A percentile compares a stretch with the other conserved stretches of the same genome.
These are phyloP conservation scores for Nakaseomyces bracarensis DNA, from an alignment of 1,139 yeast genomes.

Conservation along the genomic window DNA sequence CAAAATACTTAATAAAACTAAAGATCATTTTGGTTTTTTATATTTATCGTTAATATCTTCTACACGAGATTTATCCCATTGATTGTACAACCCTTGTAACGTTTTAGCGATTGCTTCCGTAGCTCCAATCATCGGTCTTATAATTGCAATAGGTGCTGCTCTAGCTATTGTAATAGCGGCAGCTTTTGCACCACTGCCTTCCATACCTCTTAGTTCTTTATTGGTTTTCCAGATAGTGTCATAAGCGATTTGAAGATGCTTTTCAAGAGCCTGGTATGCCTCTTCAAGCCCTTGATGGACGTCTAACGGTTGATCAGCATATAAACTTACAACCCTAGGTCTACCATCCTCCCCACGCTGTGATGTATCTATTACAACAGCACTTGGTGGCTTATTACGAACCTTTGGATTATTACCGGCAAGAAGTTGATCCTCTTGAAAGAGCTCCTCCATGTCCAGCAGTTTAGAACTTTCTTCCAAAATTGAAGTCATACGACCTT, in stretches of 20 bases:
- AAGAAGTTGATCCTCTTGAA: constrained; percentile 27
- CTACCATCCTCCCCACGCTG: constrained; percentile 35
- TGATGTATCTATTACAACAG: constrained; percentile 25
- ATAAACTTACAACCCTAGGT: constrained; percentile 56
- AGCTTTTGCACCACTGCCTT: constrained; percentile 46
- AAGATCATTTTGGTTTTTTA: constrained; percentile 29
- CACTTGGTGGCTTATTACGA: constrained; percentile 23
- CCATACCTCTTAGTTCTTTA: constrained; percentile 51
- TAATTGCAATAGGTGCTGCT: constrained; percentile 71
- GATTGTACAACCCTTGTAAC: constrained; percentile 75
- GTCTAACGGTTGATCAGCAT: constrained; percentile 75
- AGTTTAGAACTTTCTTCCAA: constrained; percentile 7
- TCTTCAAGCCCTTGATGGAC: constrained; percentile 61
- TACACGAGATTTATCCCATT: constrained; percentile 57
- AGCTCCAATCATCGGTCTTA: constrained; percentile 86
- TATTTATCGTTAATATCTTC: constrained; percentile 45
- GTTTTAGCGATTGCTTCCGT: constrained; percentile 84
- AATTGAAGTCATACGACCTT: constrained; percentile 15
- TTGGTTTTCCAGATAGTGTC: constrained; percentile 55
- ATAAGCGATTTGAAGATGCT: constrained; percentile 58
- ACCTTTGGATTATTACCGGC: constrained; percentile 27
- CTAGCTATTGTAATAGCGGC: constrained; percentile 56
- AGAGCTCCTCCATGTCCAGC: constrained; percentile 17
- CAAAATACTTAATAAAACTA: too few relatives aligned
- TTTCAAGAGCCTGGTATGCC: constrained; percentile 67